Conservation (phyloP, 2,329 filamentous ascomycete genomes). For the Cylindrodendrum hubeiense region DNA sequence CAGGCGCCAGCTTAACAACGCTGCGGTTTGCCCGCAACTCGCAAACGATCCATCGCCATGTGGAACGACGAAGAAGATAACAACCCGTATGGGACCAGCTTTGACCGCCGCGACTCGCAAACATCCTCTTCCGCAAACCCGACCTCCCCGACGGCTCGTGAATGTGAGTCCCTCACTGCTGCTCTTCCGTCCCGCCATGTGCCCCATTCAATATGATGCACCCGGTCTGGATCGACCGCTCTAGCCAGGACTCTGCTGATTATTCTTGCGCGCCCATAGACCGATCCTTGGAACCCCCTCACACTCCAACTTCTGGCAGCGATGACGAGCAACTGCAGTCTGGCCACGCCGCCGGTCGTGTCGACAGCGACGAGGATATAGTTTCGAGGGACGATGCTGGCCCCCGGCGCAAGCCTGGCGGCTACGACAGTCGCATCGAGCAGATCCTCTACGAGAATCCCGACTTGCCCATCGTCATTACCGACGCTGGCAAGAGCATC, state of each 20-base stretch:
- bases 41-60: conserved; percentile 65
- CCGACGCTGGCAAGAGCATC: conserved; percentile 93
- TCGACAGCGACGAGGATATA: conserved; percentile 63
- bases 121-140: conserved; percentile 76
- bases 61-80: conserved; percentile 99
- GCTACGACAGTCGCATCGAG: conserved; percentile 95
- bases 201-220: conserved; percentile 15
- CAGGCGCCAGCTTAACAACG: conserved; percentile 24
- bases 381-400: conserved; percentile 56
- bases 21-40: conserved; percentile 20
- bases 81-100: conserved; percentile 93
- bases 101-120: conserved; percentile 87
- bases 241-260: conserved; percentile 22
- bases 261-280: conserved; percentile 40
- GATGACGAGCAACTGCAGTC: conserved; percentile 70
- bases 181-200: conserved; percentile 5
- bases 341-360: conserved; percentile 40
- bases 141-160: conserved; percentile 68
- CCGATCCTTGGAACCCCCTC: conserved; percentile 70
- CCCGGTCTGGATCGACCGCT: conserved; percentile 1
- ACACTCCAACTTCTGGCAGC: conserved; percentile 79
- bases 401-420: conserved; percentile 80
- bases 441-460: conserved; percentile 98
- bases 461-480: conserved; percentile 89
- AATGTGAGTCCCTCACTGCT: conserved; percentile 63